These are phyloP conservation scores for Botrytis sinoallii DNA, from an alignment of 2,329 filamentous ascomycete genomes.

Conservation along the genomic window DNA sequence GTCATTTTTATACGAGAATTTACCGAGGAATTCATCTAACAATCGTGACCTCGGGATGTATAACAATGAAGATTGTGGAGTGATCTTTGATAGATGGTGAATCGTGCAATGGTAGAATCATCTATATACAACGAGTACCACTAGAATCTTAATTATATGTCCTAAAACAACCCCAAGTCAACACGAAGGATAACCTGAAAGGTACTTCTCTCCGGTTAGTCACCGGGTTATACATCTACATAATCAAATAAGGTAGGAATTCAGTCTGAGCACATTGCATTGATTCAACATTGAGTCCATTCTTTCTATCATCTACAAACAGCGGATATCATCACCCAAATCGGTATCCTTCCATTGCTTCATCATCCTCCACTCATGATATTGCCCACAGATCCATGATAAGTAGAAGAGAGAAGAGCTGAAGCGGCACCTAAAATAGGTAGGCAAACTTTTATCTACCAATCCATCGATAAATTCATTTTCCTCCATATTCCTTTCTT, in stretches of 20 bases:
- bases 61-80: not conserved
- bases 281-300: not conserved
- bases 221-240: not conserved
- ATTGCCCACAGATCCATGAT: not conserved
- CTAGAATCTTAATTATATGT: not conserved
- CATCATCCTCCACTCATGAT: not conserved
- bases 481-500: not conserved
- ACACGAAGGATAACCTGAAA: not conserved
- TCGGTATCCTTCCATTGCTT: not conserved
- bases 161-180: not conserved
- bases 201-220: not conserved
- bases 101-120: not conserved
- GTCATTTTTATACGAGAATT: not conserved
- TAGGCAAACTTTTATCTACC: not conserved
- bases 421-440: not conserved
- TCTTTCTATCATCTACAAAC: not conserved
- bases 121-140: not conserved
- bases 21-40: not conserved
- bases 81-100: not conserved
- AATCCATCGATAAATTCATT: not conserved
- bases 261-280: not conserved
- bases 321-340: not conserved
- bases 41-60: not conserved
- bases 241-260: not conserved
- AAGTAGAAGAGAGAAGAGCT: not conserved